These are phyloP conservation scores for Hypomyces perniciosus DNA, from an alignment of 2,329 filamentous ascomycete species.

Conservation along the genomic window DNA sequence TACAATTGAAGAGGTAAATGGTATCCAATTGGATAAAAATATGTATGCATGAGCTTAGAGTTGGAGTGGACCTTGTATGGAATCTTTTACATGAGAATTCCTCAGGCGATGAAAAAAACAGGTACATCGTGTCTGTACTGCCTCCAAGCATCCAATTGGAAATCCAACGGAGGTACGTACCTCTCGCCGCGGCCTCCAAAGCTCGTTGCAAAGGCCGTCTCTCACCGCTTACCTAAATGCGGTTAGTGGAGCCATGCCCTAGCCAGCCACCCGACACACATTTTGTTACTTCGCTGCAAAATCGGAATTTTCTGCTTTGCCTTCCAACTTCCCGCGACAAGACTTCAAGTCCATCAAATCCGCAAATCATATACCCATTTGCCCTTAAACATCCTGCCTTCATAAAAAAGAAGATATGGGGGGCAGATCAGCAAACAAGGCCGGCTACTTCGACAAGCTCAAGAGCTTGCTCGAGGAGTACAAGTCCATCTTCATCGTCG, in stretches of 20 bases:
- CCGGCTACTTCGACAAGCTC: conserved; percentile 99
- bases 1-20: neutral
- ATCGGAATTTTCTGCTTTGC: conserved; percentile 17
- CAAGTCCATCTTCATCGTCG: conserved; percentile 95
- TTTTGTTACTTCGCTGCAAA: conserved; percentile 20
- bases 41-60: neutral
- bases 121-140: conserved; percentile 9
- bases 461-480: conserved; percentile 95
- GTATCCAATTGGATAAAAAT: neutral
- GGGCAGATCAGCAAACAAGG: conserved; percentile 93
- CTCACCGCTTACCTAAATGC: conserved; percentile 9
- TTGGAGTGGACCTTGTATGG: neutral
- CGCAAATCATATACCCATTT: conserved; percentile 31
- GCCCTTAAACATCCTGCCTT: conserved; percentile 99
- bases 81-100: conserved; percentile 4
- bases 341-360: conserved; percentile 21
- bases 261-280: conserved; percentile 29
- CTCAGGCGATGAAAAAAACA: conserved; percentile 3
- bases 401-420: conserved; percentile 94
- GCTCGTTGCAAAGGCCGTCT: conserved; percentile 7
- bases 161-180: conserved; percentile 6
- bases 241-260: conserved; percentile 33
- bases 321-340: conserved; percentile 15
- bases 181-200: neutral
- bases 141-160: neutral